phyloP scores from a whole-genome alignment of 163 green algal species.

The Chlamydomonas reinhardtii region DNA sequence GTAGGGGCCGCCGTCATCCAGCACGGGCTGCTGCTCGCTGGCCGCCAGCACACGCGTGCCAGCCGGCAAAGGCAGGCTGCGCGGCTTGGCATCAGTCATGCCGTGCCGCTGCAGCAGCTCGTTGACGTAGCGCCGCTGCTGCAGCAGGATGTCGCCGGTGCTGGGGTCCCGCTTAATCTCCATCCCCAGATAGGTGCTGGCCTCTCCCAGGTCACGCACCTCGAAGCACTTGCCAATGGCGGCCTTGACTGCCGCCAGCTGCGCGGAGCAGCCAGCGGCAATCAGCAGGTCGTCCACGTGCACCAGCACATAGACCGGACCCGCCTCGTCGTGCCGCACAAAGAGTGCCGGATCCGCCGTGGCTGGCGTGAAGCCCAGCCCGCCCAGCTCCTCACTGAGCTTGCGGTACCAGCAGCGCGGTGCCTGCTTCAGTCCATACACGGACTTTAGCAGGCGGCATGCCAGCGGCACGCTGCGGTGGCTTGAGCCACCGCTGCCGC shows the following conservation, averaged over 20 bases:
- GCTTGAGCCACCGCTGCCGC: too few species aligned
- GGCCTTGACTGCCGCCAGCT: neutral
- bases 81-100: neutral
- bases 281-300: slow-evolving; percentile 63
- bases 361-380: too few species aligned
- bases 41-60: too few species aligned
- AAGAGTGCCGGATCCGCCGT: too few species aligned
- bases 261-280: too few species aligned
- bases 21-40: too few species aligned
- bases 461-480: neutral
- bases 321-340: too few species aligned
- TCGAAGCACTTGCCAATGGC: slow-evolving; percentile 47
- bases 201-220: slow-evolving; percentile 41
- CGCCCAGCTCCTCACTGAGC: too few species aligned
- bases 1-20: slow-evolving; percentile 19
- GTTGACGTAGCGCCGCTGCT: neutral
- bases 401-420: too few species aligned
- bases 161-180: slow-evolving; percentile 25
- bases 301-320: slow-evolving; percentile 33
- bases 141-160: neutral
- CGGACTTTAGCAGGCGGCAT: slow-evolving; percentile 46
- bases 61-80: too few species aligned
- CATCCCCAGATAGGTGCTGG: slow-evolving; percentile 45
- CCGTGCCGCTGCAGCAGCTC: slow-evolving; percentile 48
- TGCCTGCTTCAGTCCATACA: slow-evolving; percentile 71